phyloP scores from a whole-genome alignment of 1,284 basidiomycete species.

The Mrakiaceae sp. region DNA sequence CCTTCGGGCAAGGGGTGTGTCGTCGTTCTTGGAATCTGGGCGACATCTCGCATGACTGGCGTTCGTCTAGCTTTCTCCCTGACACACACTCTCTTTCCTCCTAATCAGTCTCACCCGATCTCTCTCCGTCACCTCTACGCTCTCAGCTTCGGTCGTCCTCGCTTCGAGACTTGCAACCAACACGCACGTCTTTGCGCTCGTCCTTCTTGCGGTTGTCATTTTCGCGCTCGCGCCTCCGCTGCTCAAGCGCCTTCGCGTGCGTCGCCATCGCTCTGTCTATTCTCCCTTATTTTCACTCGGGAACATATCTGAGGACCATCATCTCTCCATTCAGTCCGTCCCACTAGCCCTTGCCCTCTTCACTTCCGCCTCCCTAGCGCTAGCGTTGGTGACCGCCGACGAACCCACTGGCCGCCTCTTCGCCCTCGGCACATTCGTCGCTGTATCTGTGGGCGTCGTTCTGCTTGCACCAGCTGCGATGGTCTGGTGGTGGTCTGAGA shows the following conservation, averaged over 20 bases:
- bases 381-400: background rate
- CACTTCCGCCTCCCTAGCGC: background rate
- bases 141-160: slow-evolving; percentile 86
- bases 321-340: background rate
- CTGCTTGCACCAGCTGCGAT: slow-evolving; percentile 2
- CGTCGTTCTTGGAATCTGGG: background rate
- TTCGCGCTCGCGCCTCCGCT: slow-evolving; percentile 44
- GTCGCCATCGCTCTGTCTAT: background rate
- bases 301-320: background rate
- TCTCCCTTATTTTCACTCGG: background rate
- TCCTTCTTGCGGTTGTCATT: slow-evolving; percentile 71
- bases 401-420: background rate
- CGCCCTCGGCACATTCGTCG: background rate
- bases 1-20: slow-evolving; percentile 9
- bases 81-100: background rate
- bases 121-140: slow-evolving; percentile 57
- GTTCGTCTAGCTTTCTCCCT: background rate
- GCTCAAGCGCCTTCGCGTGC: background rate
- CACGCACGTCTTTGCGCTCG: slow-evolving; percentile 76
- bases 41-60: background rate
- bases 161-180: slow-evolving; percentile 79
- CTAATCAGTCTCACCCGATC: too few species aligned
- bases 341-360: background rate
- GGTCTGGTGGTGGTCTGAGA: slow-evolving; percentile 8
- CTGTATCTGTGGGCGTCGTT: background rate